Conservation (phyloP, 2,329 filamentous ascomycete genomes). For the Chrysoporthe puriensis region DNA sequence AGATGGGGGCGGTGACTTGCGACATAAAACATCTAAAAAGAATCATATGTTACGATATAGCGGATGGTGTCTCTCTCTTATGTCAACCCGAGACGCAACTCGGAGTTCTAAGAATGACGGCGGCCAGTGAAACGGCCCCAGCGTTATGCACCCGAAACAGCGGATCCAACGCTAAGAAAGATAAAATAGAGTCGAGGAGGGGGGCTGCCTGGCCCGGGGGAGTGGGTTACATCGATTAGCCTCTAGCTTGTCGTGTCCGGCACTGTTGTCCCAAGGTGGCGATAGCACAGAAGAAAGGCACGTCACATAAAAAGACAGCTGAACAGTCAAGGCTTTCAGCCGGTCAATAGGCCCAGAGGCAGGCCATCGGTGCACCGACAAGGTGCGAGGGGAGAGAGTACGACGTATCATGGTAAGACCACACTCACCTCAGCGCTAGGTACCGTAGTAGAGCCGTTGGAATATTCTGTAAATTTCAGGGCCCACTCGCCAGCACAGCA, state of each 20-base stretch:
- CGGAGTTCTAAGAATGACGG: not conserved
- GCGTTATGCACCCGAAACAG: not conserved
- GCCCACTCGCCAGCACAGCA: constrained; percentile 10
- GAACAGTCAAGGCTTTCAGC: too few relatives aligned
- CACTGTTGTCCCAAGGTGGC: too few relatives aligned
- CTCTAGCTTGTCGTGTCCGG: too few relatives aligned
- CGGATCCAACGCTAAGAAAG: not conserved
- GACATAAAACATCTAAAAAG: not conserved
- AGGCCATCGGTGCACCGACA: too few relatives aligned
- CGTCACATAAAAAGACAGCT: too few relatives aligned
- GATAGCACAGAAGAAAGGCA: too few relatives aligned
- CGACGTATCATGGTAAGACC: too few relatives aligned
- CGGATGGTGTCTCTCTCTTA: not conserved
- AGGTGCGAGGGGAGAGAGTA: too few relatives aligned
- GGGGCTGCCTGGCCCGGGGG: not conserved
- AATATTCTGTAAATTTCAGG: not conserved
- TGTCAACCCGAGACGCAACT: not conserved
- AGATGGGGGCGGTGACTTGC: not conserved
- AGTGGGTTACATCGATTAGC: too few relatives aligned
- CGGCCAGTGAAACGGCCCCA: not conserved
- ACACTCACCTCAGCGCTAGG: too few relatives aligned
- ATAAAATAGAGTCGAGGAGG: not conserved
- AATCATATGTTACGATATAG: too few relatives aligned
- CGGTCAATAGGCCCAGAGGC: too few relatives aligned
- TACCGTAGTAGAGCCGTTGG: not conserved